Percentiles rank a stretch among this genome's conserved stretches.
Evolutionary conservation across 2,329 filamentous ascomycete species (phyloP).

Genomic region (Fonsecaea pedrosoi): DNA sequence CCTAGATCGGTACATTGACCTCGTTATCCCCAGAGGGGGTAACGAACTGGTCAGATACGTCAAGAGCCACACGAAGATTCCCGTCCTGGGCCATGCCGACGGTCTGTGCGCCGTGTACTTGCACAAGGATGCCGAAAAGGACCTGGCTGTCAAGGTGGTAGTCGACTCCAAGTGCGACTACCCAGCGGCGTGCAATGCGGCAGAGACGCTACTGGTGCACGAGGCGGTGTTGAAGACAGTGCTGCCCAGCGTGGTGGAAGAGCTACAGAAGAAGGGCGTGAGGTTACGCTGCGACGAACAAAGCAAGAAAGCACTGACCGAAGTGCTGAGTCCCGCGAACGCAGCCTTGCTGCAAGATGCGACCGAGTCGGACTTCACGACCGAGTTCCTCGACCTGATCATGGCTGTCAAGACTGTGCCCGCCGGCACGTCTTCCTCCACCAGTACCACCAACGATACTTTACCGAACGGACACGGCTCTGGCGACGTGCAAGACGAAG

Average conservation of each 20-base stretch:
- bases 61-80: conserved; percentile 89
- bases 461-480: background rate
- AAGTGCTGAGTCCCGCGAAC: conserved; percentile 52
- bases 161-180: conserved; percentile 94
- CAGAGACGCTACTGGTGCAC: conserved; percentile 91
- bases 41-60: conserved; percentile 91
- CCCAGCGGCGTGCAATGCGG: conserved; percentile 90
- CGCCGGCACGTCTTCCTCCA: background rate
- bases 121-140: conserved; percentile 74
- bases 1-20: conserved; percentile 86
- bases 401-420: conserved; percentile 83
- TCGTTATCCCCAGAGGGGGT: conserved; percentile 90
- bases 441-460: background rate
- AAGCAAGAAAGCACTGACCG: conserved; percentile 69
- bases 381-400: conserved; percentile 85
- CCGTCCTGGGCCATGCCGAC: conserved; percentile 94
- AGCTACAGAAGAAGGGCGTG: conserved; percentile 78
- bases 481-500: background rate
- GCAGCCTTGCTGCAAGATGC: conserved; percentile 67
- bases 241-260: conserved; percentile 74
- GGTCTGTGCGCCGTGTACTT: conserved; percentile 89
- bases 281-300: conserved; percentile 77
- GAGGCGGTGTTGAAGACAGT: conserved; percentile 69
- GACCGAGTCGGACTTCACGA: conserved; percentile 75
- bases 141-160: conserved; percentile 76